Evolutionary conservation across 768 basidiomycete genomes (phyloP).

Genomic region (Auriscalpium orientale): DNA sequence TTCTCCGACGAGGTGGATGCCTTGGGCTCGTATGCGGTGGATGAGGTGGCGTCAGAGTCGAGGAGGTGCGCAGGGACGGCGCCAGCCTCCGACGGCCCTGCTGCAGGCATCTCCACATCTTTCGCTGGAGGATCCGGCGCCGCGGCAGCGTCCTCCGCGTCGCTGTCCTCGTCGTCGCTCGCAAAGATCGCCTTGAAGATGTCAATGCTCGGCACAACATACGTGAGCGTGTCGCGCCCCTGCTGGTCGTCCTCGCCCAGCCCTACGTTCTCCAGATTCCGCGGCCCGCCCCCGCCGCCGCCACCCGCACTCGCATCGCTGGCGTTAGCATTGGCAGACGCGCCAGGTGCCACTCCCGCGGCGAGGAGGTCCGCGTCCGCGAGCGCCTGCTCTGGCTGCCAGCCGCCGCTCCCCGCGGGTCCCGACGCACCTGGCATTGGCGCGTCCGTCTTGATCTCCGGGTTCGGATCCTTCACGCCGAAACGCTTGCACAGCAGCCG

Average conservation of each 20-base stretch:
- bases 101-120: not conserved
- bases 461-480: conserved; percentile 82
- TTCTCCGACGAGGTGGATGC: conserved; percentile 7
- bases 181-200: conserved; percentile 99
- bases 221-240: conserved; percentile 81
- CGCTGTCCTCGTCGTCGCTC: conserved; percentile 55
- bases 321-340: not conserved
- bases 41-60: not conserved
- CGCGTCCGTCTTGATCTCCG: conserved; percentile 34
- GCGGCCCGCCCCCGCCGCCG: conserved; percentile 13
- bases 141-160: conserved; percentile 1
- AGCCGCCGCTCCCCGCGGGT: not conserved
- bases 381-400: conserved; percentile 15
- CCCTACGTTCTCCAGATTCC: conserved; percentile 77
- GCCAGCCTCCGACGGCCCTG: not conserved
- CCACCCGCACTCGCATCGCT: not conserved
- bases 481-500: conserved; percentile 88
- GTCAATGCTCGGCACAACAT: conserved; percentile 81
- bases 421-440: conserved; percentile 9
- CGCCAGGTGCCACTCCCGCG: not conserved
- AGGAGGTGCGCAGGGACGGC: conserved; percentile 7
- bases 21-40: conserved; percentile 8
- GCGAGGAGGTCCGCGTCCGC: conserved; percentile 10
- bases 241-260: conserved; percentile 90
- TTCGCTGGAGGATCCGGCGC: not conserved